Evolutionary conservation across 371 early-diverging fungal genomes (phyloP), one percentile per base, ranked within the genome.

Genomic region (Mucor velutinosus): DNA sequence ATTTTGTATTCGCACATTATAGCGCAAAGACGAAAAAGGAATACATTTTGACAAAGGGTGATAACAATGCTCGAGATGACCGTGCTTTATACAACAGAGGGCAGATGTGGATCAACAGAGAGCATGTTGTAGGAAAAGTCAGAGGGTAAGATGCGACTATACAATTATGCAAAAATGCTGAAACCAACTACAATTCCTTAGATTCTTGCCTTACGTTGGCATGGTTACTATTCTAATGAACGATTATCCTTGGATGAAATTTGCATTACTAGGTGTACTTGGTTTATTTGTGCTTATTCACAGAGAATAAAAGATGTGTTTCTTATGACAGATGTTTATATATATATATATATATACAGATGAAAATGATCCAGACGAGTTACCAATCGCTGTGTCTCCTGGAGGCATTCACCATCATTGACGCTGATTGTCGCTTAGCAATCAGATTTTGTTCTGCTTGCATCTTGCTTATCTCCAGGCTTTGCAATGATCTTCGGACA

Each of bases 31-130:
- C 88, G 17, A 89, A 86, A 5, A 87, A 91, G 67, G 94, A 95
- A 73, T 89, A 76, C 67, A 73, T 98, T 55, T 82, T 99, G 67
- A 99, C 99, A 47, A 99, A 99, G 83, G 99, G 99, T 55, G 99
- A 99, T 80, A 94, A 98, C 79, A 99, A 99, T 80, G 64, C 72
- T n/a, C 82, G 79, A 7, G 95, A 99, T 76, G 99, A 99, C 77
- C 93, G 98, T 27, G 93, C 89, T 7, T 82, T 99, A 37, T 99
- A 99, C 71, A 92, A 94, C 75, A 78, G 76, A 51, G 88, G 92
- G 4, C 95, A 96, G 83, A 87, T 92, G 86, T 98, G 97, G 98
- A 88, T 97, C 70, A 82, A 91, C 69, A 85, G 83, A 55, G 90
- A 95, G 67, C 90, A 96, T 65, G 86, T 98, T 8, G 90, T 98